phyloP scores from a whole-genome alignment of 225 moss, liverwort and hornwort genomes.

The Pseudoscleropodium purum region DNA sequence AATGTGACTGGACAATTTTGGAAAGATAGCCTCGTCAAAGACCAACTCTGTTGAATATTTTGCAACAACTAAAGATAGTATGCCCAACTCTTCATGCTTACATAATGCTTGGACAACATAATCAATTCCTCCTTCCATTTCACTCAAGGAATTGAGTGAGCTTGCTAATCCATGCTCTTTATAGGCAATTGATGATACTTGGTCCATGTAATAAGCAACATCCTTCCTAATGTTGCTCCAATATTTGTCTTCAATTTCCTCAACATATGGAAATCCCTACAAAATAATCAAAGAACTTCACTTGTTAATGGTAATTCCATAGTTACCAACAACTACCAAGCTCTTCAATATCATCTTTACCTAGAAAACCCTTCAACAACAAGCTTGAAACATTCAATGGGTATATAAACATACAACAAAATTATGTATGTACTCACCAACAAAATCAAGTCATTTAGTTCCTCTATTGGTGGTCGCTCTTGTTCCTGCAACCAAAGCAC shows the following conservation, averaged over 20 bases:
- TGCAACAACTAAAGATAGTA: not conserved
- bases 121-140: not conserved
- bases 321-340: not conserved
- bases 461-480: not conserved
- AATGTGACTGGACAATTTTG: not conserved
- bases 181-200: not conserved
- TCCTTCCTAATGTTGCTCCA: not conserved
- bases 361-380: fast-evolving
- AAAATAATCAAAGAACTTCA: not conserved
- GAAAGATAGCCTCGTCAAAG: fast-evolving
- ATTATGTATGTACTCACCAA: not conserved
- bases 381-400: not conserved
- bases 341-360: no score
- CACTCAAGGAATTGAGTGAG: fast-evolving
- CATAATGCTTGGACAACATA: not conserved
- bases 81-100: not conserved
- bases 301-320: not conserved
- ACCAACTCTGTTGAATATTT: not conserved
- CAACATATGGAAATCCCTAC: not conserved
- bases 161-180: not conserved
- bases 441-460: fast-evolving
- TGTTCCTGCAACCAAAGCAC: not conserved
- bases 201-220: not conserved
- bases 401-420: no score
- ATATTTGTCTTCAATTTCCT: fast-evolving